Evolutionary conservation across 306 rosid genomes (phyloP), one percentile per base, ranked within the genome.

Genomic region (Dalbergia oliveri): DNA sequence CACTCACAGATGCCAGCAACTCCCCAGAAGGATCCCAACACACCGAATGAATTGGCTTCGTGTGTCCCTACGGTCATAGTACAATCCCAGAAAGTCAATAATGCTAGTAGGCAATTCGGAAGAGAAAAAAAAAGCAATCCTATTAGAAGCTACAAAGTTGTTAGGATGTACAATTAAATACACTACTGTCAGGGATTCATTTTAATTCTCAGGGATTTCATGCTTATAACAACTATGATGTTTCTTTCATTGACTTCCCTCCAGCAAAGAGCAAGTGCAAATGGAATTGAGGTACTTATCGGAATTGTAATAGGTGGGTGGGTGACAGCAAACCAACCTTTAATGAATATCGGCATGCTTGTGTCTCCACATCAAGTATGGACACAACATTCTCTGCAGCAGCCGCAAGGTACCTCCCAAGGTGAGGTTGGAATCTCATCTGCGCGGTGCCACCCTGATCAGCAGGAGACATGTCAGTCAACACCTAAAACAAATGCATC

Each of bases 1-100:
- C 98, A 23, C 99, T 95, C 50, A 93, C 93, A 13, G 99, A 95
- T 77, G 99, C 99, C 57, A 95, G 86, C 72, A 85, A 90, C 79
- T 91, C 97, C 11, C 99, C 99, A 34, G 97, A 87, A n/a, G 94
- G 97, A 79, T 93, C 92, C 99, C 99, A 95, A 76, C 96, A 91
- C 72, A 95, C 94, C 21, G 91, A 95, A 67, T 83, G 75, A 66
- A 95, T 65, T 12, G 86, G 79, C 84, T 93, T 93, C 31, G 91
- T 81, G 79, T 93, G 99, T 56, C 98, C 99, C 99, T 95, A 45
- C 63, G 86, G 72, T 73, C 78, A 68, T 54, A 84, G 86, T 51
- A 49, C 69, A 83, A 60, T 15, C 43, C 35, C 60, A 39, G 50
- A 34, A 62, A 18, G 75, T 73, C 21, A 66, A 58, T 77, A 43